Percentiles rank a stretch among this genome's conserved stretches.
phyloP scores from a whole-genome alignment of 495 filamentous ascomycete species.

The Hypoxylon cercidicola region DNA sequence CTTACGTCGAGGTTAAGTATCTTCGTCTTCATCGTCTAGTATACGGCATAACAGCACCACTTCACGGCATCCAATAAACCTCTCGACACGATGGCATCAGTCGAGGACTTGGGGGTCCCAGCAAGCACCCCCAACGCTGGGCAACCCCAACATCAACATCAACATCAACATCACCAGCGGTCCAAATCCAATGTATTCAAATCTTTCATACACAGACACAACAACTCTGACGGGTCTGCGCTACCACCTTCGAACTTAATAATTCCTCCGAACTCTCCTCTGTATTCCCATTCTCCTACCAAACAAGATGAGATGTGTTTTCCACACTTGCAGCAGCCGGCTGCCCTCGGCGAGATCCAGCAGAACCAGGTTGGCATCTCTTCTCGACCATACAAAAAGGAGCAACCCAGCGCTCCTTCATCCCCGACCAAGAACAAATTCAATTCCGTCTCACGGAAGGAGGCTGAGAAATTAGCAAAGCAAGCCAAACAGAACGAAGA shows the following conservation, averaged over 20 bases:
- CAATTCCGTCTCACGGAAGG: slow-evolving; percentile 69
- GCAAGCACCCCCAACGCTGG: slow-evolving; percentile 31
- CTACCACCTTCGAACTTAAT: slow-evolving; percentile 49
- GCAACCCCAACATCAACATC: slow-evolving; percentile 11
- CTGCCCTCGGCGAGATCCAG: slow-evolving; percentile 61
- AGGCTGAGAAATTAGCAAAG: slow-evolving; percentile 64
- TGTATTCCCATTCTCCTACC: slow-evolving; percentile 26
- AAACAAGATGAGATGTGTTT: slow-evolving; percentile 43
- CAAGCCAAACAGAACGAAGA: slow-evolving; percentile 52
- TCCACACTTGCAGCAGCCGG: slow-evolving; percentile 45
- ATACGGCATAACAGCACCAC: slow-evolving; percentile 6
- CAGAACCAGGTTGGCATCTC: slow-evolving; percentile 58
- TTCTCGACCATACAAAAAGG: slow-evolving; percentile 52
- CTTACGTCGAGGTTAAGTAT: slow-evolving; percentile 9
- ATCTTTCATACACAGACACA: slow-evolving; percentile 65
- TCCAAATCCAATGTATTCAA: slow-evolving; percentile 68
- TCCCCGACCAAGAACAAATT: slow-evolving; percentile 71
- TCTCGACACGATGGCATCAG: slow-evolving; percentile 34
- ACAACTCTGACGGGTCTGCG: slow-evolving; percentile 56
- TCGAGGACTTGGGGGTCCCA: slow-evolving; percentile 38
- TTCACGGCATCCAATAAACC: background rate
- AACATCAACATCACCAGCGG: slow-evolving; percentile 48
- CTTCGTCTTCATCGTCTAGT: slow-evolving; percentile 1
- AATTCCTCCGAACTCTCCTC: slow-evolving; percentile 34
- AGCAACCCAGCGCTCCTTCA: slow-evolving; percentile 48